Conservation (phyloP, 108 stramenopile species). For the Pseudonitzschia pungens region DNA sequence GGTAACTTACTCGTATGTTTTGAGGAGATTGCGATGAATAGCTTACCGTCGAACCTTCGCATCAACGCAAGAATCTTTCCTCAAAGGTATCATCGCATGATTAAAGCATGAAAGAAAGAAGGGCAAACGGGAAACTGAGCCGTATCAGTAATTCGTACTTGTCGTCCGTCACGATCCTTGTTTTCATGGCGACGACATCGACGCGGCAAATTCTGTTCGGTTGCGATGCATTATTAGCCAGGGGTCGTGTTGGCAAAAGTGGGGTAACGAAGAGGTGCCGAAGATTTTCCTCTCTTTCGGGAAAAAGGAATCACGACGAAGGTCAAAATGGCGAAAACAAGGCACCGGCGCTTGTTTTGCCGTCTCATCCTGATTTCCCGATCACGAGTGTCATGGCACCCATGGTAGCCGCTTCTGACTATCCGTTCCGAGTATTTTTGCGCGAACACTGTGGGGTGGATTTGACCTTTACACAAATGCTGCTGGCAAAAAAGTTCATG, state of each 20-base stretch:
- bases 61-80: too few species aligned
- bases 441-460: conserved; percentile 78
- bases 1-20: too few species aligned
- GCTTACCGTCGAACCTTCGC: too few species aligned
- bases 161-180: background rate
- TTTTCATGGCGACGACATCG: background rate
- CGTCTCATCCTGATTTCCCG: conserved; percentile 39
- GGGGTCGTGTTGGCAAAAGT: background rate
- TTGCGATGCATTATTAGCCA: background rate
- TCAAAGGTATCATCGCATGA: too few species aligned
- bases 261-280: background rate
- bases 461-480: conserved; percentile 96
- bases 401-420: conserved; percentile 86
- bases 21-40: too few species aligned
- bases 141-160: background rate
- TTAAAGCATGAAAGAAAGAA: background rate
- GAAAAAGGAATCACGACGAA: background rate
- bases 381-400: conserved; percentile 51
- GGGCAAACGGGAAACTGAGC: background rate
- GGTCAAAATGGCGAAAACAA: background rate
- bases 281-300: background rate
- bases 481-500: conserved; percentile 76
- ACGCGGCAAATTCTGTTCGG: background rate
- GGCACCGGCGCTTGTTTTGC: conserved; percentile 10
- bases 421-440: conserved; percentile 85